These are phyloP conservation scores for Penicillium nucicola DNA, from an alignment of 495 filamentous ascomycete species.

Conservation along the genomic window DNA sequence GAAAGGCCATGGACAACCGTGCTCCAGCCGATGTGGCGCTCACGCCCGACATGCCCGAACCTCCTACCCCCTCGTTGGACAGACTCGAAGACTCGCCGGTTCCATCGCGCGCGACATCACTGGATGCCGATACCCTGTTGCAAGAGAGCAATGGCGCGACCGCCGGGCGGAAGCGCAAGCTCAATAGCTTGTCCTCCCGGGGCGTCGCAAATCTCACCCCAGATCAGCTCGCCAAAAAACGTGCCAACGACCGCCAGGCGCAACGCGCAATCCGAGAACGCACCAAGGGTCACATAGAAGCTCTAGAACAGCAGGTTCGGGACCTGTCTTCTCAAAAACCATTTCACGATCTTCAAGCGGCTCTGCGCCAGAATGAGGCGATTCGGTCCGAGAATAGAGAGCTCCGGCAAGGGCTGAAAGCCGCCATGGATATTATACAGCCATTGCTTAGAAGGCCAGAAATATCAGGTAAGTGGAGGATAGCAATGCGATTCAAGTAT, in stretches of 20 bases:
- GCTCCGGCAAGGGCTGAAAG: slow-evolving; percentile 58
- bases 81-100: slow-evolving; percentile 34
- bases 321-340: slow-evolving; percentile 74
- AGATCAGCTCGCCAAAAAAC: slow-evolving; percentile 72
- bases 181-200: slow-evolving; percentile 53
- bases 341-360: slow-evolving; percentile 72
- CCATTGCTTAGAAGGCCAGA: slow-evolving; percentile 48
- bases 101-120: slow-evolving; percentile 26
- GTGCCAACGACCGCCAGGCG: slow-evolving; percentile 85
- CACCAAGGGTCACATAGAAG: slow-evolving; percentile 78
- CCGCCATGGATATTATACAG: slow-evolving; percentile 62
- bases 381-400: slow-evolving; percentile 69
- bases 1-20: slow-evolving; percentile 42
- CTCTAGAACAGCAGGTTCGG: slow-evolving; percentile 65
- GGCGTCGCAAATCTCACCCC: slow-evolving; percentile 71
- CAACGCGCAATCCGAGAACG: slow-evolving; percentile 82
- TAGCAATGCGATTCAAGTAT: neutral
- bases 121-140: slow-evolving; percentile 22
- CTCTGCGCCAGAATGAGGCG: slow-evolving; percentile 63
- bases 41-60: slow-evolving; percentile 24
- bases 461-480: slow-evolving; percentile 18
- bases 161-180: slow-evolving; percentile 45
- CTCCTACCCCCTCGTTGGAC: slow-evolving; percentile 12
- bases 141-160: slow-evolving; percentile 18
- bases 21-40: slow-evolving; percentile 28